Evolutionary conservation across 495 filamentous ascomycete species (phyloP), one percentile per base, ranked within the genome.

Genomic region (Penicillium ucsense): DNA sequence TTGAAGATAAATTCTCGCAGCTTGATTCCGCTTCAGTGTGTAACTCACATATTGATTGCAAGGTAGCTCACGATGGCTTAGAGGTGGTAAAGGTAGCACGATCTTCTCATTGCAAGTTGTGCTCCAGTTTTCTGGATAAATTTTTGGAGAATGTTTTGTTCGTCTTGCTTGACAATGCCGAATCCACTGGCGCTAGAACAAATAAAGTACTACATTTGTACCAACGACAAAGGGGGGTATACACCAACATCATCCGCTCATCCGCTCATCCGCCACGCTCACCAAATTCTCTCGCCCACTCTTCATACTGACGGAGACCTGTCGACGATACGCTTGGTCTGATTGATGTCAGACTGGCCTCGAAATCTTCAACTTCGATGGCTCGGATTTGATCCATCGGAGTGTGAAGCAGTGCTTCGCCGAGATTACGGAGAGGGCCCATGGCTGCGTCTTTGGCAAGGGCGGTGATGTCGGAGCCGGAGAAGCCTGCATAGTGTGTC

Each of bases 391-490:
- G 83, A 48, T 97, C 92, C 79, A 88, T 92, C 4, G 83, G 83
- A 69, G 90, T 96, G 52, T 86, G 80, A 28, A 99, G 73, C 35
- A 99, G 71, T 11, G 86, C 85, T 60, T 97, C 94, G 20, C 92
- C 92, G 3, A 99, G 73, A 46, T 86, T 89, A 12, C 94, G 82
- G 9, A 99, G 75, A 6, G 94, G 92, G 0, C 92, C 94, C 92
- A 99, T 99, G 28, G 92, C 92, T 7, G 92, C 92, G 61, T 99
- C 92, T 65, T 99, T 99, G 6, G 92, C 94, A 28, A 99, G 70
- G 5, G 92, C 92, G 7, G 92, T 99, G 46, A 99, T 95, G 61
- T 99, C 92, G 3, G 89, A 95, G 49, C 92, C 94, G 34, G 88
- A 94, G 72, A 94, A 99, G 42, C 90, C 92, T 96, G 56, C 7